These are phyloP conservation scores for Pseudogymnoascus sp. DNA, from an alignment of 2,329 filamentous ascomycete genomes.

Conservation along the genomic window DNA sequence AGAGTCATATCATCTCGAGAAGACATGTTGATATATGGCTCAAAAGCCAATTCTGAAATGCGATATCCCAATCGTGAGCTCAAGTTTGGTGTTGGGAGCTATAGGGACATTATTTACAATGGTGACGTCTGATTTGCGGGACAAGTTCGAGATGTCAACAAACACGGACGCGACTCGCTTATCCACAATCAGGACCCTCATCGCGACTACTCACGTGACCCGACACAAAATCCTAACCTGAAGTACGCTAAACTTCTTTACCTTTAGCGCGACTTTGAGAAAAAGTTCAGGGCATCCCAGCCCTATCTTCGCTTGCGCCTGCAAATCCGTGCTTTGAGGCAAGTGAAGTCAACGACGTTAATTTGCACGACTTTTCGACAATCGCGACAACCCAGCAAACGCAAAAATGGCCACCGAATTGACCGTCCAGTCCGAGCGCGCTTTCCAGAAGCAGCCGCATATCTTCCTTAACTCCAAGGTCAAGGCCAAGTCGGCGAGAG, in stretches of 20 bases:
- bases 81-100: constrained; percentile 5
- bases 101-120: constrained; percentile 5
- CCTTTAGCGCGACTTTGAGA: not conserved
- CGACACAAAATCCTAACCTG: not conserved
- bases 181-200: constrained; percentile 8
- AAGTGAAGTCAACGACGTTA: constrained; percentile 17
- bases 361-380: constrained; percentile 24
- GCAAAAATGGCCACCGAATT: constrained; percentile 85
- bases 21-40: constrained; percentile 30
- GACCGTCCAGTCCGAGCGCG: constrained; percentile 99
- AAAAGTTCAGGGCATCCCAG: constrained; percentile 10
- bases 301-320: constrained; percentile 4
- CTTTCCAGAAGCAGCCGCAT: constrained; percentile 99
- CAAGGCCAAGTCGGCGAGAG: constrained; percentile 74
- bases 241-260: not conserved
- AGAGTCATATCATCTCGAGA: constrained; percentile 40
- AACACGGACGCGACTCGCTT: constrained; percentile 11
- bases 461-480: constrained; percentile 98
- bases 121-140: constrained; percentile 10
- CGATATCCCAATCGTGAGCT: constrained; percentile 4
- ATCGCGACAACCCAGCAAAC: constrained; percentile 23
- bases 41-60: not conserved
- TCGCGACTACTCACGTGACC: not conserved
- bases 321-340: constrained; percentile 1
- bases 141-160: constrained; percentile 10